Evolutionary conservation across 129 eudicot species (phyloP), one percentile per base, ranked within the genome.

Genomic region (Centrapalus pauciflorus): DNA sequence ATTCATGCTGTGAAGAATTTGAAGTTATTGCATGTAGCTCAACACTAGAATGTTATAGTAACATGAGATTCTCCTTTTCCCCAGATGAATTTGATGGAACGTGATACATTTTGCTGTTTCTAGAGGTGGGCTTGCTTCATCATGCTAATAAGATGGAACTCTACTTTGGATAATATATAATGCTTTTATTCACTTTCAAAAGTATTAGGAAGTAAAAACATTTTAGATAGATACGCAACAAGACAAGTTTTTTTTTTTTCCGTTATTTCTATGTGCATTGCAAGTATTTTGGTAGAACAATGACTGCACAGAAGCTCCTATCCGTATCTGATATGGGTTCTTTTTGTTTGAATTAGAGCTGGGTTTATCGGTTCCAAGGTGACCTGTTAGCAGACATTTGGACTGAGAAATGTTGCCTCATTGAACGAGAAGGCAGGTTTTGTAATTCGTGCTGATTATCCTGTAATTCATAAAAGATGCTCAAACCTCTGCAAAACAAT

Each of bases 31-130:
- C 50, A 51, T 67, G 34, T 69, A 30, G 72, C 25, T 48, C 70
- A 33, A n/a, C 14, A 50, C 21, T 76, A 67, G 57, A 76, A 33
- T 76, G 57, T 54, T 3, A 7, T 74, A 74, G 89, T 81, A 79
- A 85, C 90, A 60, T 38, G 58, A 74, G 45, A 64, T 81, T 82
- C 77, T 81, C 87, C 59, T 90, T 90, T 90, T 77, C 73, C 67
- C 89, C 97, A 90, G 97, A 90, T 90, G 90, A 87, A 75, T 75
- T 52, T 83, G 97, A 90, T 80, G 97, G 97, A 45, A 90, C 95
- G 97, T 90, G 95, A 90, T 60, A 86, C 70, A 74, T 55, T 73
- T 28, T 79, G 80, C 84, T 56, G 77, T 76, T 75, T 73, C 72
- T 75, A 68, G 79, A 88, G 96, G 86, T 77, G 84, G 88, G 82